Conservation (phyloP, 352 stramenopile species). For the Phytophthora lateralis region DNA sequence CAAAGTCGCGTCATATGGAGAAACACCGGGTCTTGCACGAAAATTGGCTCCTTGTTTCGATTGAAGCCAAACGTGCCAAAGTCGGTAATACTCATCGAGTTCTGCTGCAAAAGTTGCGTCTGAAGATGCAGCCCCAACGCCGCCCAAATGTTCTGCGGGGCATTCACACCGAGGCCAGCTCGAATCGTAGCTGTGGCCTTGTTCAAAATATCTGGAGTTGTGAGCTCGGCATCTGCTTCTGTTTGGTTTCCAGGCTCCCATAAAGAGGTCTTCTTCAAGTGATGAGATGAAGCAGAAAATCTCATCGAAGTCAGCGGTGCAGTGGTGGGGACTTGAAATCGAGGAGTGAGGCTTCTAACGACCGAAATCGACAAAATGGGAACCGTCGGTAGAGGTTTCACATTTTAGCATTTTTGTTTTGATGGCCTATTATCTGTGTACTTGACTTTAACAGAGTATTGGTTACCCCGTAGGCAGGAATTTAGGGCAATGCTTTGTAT, state of each 20-base stretch:
- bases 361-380: conserved; percentile 21
- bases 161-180: conserved; percentile 31
- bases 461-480: not conserved
- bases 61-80: conserved; percentile 52
- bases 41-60: conserved; percentile 40
- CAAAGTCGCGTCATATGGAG: conserved; percentile 52
- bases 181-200: conserved; percentile 46
- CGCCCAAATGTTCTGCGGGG: conserved; percentile 47
- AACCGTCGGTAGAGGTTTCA: conserved; percentile 31
- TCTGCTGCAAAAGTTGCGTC: conserved; percentile 36
- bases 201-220: conserved; percentile 47
- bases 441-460: not conserved
- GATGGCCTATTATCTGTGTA: not conserved
- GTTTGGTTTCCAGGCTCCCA: conserved; percentile 20
- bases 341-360: conserved; percentile 16
- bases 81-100: conserved; percentile 34
- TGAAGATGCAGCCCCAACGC: conserved; percentile 41
- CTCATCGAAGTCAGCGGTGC: conserved; percentile 12
- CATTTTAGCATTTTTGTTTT: not conserved
- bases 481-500: too few species aligned
- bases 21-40: conserved; percentile 47
- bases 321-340: conserved; percentile 1
- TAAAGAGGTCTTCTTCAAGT: conserved; percentile 22
- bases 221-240: conserved; percentile 19
- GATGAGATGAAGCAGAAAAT: conserved; percentile 19